These are phyloP conservation scores for Apostasia shenzhenica DNA, from an alignment of 106 monocot species.

Conservation along the genomic window DNA sequence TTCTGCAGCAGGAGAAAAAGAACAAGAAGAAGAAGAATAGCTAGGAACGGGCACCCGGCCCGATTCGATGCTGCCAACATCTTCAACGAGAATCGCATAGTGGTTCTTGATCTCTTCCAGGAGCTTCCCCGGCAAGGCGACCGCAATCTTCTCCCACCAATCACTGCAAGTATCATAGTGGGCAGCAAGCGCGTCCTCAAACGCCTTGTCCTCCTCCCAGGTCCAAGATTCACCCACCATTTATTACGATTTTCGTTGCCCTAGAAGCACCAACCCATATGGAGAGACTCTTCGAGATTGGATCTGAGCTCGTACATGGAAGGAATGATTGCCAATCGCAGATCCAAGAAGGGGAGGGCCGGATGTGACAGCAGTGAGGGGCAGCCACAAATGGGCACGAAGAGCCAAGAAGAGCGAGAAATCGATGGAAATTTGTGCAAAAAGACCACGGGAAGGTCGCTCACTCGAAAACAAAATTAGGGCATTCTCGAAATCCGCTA, in stretches of 20 bases:
- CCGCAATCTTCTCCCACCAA: conserved; percentile 36
- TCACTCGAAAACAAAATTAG: conserved; percentile 1
- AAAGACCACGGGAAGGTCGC: not conserved
- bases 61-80: conserved; percentile 40
- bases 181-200: conserved; percentile 45
- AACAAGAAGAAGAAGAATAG: conserved; percentile 10
- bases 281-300: not conserved
- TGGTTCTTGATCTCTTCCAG: conserved; percentile 41
- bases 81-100: conserved; percentile 40
- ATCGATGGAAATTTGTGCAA: not conserved
- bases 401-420: not conserved
- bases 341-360: not conserved
- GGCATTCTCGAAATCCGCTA: conserved; percentile 4
- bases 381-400: not conserved
- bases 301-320: not conserved
- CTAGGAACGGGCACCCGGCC: conserved; percentile 36
- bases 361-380: conserved; percentile 1
- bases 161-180: conserved; percentile 19
- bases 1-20: conserved; percentile 2
- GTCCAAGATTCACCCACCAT: conserved; percentile 24
- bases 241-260: not conserved
- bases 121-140: conserved; percentile 34
- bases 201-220: conserved; percentile 49
- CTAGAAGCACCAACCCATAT: not conserved
- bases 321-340: not conserved